phyloP scores from a whole-genome alignment of 495 filamentous ascomycete species.

The Aspergillus cristatus region DNA sequence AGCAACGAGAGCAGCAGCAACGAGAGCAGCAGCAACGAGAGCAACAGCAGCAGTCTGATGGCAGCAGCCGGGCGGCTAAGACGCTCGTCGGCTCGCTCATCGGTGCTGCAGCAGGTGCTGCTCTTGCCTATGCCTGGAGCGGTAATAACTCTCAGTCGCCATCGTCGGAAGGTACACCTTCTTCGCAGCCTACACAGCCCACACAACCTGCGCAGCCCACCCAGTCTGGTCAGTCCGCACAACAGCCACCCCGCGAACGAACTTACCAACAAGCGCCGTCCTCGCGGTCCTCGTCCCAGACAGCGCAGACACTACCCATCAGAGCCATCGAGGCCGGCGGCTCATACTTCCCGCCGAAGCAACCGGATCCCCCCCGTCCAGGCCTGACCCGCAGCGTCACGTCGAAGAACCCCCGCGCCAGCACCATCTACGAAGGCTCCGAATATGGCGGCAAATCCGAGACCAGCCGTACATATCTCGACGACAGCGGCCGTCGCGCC shows the following conservation, averaged over 20 bases:
- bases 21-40: too few species aligned
- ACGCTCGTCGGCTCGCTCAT: conserved; percentile 67
- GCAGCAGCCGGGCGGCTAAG: conserved; percentile 33
- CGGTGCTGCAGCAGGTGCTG: conserved; percentile 67
- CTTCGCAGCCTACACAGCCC: too few species aligned
- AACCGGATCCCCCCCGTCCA: too few species aligned
- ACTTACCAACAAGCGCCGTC: conserved; percentile 19
- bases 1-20: too few species aligned
- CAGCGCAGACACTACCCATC: conserved; percentile 8
- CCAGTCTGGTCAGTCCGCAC: too few species aligned
- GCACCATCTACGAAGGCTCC: conserved; percentile 34
- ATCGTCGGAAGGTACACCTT: conserved; percentile 8
- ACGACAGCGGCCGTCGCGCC: conserved; percentile 27
- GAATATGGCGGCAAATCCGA: conserved; percentile 25
- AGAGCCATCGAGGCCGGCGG: conserved; percentile 37
- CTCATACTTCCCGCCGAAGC: conserved; percentile 24
- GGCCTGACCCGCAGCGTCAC: conserved; percentile 20
- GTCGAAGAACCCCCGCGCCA: conserved; percentile 33
- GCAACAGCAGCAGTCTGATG: too few species aligned
- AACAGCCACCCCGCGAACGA: conserved; percentile 17
- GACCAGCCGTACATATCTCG: conserved; percentile 17
- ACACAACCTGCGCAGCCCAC: too few species aligned
- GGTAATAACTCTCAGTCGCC: conserved; percentile 35
- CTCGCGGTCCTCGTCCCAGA: conserved; percentile 17
- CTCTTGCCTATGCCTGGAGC: conserved; percentile 60